Percentiles rank a stretch among this genome's conserved stretches.
phyloP scores from a whole-genome alignment of 257 asterid species.

The Penstemon eatonii region DNA sequence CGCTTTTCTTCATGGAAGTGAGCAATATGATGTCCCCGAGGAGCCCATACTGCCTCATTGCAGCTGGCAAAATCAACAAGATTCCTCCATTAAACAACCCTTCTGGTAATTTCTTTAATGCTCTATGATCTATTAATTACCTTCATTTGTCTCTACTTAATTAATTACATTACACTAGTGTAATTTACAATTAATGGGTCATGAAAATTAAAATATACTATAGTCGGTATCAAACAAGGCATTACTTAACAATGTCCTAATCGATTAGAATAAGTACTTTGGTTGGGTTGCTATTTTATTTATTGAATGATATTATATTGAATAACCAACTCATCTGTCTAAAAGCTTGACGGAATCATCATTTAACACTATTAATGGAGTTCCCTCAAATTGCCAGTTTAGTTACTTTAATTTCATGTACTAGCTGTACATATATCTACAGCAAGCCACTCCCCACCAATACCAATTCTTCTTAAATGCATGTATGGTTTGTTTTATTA shows the following conservation, averaged over 20 bases:
- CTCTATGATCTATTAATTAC: no score
- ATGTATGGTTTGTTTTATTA: neutral
- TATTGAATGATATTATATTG: no score
- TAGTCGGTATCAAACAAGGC: no score
- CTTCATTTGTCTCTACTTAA: no score
- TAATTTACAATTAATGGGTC: no score
- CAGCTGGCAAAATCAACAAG: slow-evolving; percentile 56
- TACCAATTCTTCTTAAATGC: neutral
- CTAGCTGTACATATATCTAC: neutral
- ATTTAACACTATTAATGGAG: neutral
- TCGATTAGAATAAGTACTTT: no score
- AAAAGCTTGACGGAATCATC: no score
- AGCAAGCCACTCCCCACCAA: neutral
- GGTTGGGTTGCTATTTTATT: no score
- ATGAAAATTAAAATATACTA: no score
- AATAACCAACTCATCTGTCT: no score
- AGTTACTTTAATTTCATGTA: neutral
- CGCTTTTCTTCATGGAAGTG: slow-evolving; percentile 39
- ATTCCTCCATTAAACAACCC: slow-evolving; percentile 45
- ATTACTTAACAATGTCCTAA: no score
- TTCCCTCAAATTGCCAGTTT: neutral
- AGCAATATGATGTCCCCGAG: slow-evolving; percentile 38
- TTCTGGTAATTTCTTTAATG: slow-evolving; percentile 40
- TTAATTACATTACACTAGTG: no score
- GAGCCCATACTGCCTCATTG: slow-evolving; percentile 25